phyloP scores from a whole-genome alignment of 2,329 filamentous ascomycete genomes.

The Nemania abortiva region DNA sequence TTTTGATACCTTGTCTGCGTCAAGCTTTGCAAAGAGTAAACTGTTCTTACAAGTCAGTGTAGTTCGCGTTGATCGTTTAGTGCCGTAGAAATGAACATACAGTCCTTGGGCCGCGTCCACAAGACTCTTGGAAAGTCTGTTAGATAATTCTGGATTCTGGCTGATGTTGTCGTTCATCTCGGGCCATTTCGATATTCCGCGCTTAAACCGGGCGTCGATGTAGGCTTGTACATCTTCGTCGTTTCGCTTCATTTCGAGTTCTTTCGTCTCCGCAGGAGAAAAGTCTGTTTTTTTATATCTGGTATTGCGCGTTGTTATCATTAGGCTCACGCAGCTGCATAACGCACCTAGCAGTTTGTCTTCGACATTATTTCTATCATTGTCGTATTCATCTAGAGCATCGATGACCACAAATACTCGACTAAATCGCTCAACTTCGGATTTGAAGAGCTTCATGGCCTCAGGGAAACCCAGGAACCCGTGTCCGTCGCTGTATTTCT shows the following conservation, averaged over 20 bases:
- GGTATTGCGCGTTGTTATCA: background rate
- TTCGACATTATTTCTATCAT: background rate
- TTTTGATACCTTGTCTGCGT: background rate
- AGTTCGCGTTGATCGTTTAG: background rate
- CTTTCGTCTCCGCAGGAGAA: no score
- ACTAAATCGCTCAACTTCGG: background rate
- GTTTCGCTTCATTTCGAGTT: background rate
- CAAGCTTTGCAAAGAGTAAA: background rate
- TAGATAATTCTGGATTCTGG: background rate
- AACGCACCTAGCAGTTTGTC: background rate
- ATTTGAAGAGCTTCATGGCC: background rate
- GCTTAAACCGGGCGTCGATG: background rate
- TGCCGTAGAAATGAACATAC: background rate
- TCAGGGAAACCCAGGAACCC: background rate
- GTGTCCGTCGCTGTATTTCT: background rate
- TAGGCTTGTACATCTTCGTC: background rate
- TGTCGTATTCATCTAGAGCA: conserved; percentile 1
- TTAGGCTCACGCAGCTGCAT: background rate
- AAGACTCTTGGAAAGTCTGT: background rate
- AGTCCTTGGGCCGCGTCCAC: background rate
- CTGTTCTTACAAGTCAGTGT: background rate
- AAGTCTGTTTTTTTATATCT: background rate
- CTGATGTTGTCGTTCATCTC: background rate
- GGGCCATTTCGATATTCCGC: background rate
- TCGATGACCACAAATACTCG: background rate